Percentiles rank a stretch among this genome's conserved stretches.
Evolutionary conservation across 441 rosid genomes (phyloP).

Genomic region (Brassica hybrid): DNA sequence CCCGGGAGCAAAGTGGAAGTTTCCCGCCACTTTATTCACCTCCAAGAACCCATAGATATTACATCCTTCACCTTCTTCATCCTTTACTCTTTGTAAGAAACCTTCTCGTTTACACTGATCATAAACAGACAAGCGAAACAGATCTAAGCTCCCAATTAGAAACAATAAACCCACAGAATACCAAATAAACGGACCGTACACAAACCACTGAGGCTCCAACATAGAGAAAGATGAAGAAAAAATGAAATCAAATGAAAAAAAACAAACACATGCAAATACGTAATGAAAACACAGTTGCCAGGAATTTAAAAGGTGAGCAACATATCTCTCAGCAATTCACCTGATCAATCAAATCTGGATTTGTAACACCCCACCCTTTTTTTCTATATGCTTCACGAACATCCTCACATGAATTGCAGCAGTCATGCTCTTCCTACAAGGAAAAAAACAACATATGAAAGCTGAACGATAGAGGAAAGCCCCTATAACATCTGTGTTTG

Average conservation of each 20-base stretch:
- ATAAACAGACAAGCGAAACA: slow-evolving; percentile 4
- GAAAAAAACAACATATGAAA: too few species aligned
- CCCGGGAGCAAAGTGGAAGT: slow-evolving; percentile 98
- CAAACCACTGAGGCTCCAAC: too few species aligned
- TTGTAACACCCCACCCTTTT: too few species aligned
- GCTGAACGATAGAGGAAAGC: not conserved
- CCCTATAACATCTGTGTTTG: slow-evolving; percentile 5
- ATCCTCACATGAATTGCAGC: too few species aligned
- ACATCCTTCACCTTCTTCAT: slow-evolving; percentile 99
- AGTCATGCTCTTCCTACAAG: too few species aligned
- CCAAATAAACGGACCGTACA: not conserved
- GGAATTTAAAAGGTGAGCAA: not conserved
- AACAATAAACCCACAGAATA: not conserved
- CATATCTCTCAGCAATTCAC: slow-evolving; percentile 46
- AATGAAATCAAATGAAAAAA: not conserved
- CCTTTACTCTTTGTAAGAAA: slow-evolving; percentile 82
- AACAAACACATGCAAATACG: not conserved
- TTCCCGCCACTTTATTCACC: slow-evolving; percentile 96
- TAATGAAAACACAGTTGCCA: slow-evolving; percentile 13
- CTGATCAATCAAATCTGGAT: slow-evolving; percentile 30
- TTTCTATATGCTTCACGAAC: slow-evolving; percentile 56
- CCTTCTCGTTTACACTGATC: slow-evolving; percentile 95
- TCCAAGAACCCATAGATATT: slow-evolving; percentile 90
- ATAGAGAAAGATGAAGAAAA: not conserved
- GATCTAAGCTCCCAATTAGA: not conserved